Conservation (phyloP, 2,329 filamentous ascomycete species). For the Nemania abortiva region DNA sequence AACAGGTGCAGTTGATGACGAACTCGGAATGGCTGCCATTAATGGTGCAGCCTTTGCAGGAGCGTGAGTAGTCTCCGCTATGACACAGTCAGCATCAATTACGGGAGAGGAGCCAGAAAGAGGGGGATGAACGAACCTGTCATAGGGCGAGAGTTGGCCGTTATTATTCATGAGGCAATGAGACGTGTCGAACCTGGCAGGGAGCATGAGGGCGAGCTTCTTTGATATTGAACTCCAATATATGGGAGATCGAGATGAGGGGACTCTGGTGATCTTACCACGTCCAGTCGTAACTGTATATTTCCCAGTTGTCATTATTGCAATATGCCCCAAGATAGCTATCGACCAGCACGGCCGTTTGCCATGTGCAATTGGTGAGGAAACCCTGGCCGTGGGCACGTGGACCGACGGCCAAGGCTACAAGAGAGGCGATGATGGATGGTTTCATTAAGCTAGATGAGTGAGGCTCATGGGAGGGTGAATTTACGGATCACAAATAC, state of each 20-base stretch:
- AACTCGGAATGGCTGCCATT: conserved; percentile 44
- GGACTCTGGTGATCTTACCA: conserved; percentile 47
- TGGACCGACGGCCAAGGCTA: conserved; percentile 48
- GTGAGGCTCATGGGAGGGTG: not conserved
- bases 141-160: conserved; percentile 45
- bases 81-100: conserved; percentile 7
- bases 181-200: conserved; percentile 54
- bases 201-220: conserved; percentile 18
- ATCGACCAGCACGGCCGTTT: conserved; percentile 51
- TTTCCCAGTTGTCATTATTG: conserved; percentile 52
- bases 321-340: conserved; percentile 56
- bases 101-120: not conserved
- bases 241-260: not conserved
- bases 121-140: conserved; percentile 41
- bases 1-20: conserved; percentile 48
- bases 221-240: not conserved
- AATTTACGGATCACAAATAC: not conserved
- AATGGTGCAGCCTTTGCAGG: conserved; percentile 48
- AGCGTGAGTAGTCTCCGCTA: conserved; percentile 49
- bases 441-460: conserved; percentile 21
- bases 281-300: conserved; percentile 57
- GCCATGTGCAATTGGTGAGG: conserved; percentile 53
- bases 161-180: conserved; percentile 49
- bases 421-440: conserved; percentile 31
- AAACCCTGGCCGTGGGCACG: conserved; percentile 49